Conservation (phyloP, 2,329 filamentous ascomycete genomes). For the Aureobasidium sp. region DNA sequence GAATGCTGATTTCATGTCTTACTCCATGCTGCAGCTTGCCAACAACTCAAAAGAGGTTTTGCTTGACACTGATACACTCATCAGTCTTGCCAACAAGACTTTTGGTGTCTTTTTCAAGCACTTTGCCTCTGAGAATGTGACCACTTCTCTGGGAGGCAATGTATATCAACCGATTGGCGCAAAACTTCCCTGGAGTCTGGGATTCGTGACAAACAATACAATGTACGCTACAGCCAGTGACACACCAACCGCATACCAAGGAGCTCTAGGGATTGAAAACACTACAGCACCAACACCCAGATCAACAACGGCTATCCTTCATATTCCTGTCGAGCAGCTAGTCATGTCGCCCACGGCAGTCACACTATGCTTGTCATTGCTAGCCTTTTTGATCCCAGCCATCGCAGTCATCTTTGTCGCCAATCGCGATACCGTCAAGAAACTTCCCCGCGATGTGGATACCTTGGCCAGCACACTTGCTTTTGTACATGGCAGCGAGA, state of each 20-base stretch:
- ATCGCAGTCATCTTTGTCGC: neutral
- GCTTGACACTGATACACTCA: neutral
- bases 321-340: neutral
- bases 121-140: neutral
- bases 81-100: neutral
- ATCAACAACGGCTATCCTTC: too few relatives aligned
- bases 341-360: neutral
- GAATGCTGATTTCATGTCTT: conserved; percentile 3
- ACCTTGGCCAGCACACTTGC: neutral
- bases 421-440: neutral
- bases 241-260: too few relatives aligned
- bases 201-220: too few relatives aligned
- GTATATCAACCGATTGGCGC: neutral
- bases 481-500: neutral
- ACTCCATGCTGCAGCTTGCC: neutral
- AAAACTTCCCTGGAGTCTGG: too few relatives aligned
- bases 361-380: neutral
- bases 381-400: neutral
- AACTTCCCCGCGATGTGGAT: neutral
- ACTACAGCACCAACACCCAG: too few relatives aligned
- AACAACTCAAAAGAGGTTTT: neutral
- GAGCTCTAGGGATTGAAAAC: too few relatives aligned
- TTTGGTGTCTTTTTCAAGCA: conserved; percentile 5
- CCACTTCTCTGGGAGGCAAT: neutral
- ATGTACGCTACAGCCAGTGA: neutral